Evolutionary conservation across 192 early-diverging fungal species (phyloP).

Genomic region (Kickxella alabastrina): DNA sequence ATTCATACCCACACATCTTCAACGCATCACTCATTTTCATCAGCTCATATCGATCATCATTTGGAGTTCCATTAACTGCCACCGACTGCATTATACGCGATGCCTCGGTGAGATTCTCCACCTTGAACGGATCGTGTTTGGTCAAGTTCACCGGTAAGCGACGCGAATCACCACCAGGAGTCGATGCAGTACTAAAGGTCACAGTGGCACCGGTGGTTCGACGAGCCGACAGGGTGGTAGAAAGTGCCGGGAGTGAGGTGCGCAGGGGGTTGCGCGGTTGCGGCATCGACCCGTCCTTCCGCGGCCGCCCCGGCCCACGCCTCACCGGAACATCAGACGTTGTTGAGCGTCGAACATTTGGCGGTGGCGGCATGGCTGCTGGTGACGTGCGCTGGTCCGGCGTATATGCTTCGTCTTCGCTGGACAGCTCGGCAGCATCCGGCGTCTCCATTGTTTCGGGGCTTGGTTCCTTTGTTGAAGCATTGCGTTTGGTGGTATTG

Average conservation of each 20-base stretch:
- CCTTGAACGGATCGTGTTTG: slow-evolving; percentile 35
- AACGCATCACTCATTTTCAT: slow-evolving; percentile 48
- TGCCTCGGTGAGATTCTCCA: slow-evolving; percentile 14
- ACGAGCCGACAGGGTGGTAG: too few species aligned
- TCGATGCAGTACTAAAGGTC: too few species aligned
- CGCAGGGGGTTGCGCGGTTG: too few species aligned
- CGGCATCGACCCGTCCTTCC: slow-evolving; percentile 13
- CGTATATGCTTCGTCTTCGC: slow-evolving; percentile 23
- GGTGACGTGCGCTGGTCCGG: not conserved
- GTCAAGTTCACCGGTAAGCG: slow-evolving; percentile 35
- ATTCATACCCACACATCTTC: slow-evolving; percentile 46
- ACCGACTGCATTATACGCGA: slow-evolving; percentile 14
- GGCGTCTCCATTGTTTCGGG: too few species aligned
- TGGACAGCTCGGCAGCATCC: slow-evolving; percentile 15
- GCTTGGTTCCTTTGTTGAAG: too few species aligned
- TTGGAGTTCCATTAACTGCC: slow-evolving; percentile 8
- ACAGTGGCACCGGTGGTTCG: too few species aligned
- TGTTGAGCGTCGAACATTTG: not conserved
- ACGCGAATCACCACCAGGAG: slow-evolving; percentile 24
- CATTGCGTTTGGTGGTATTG: not conserved
- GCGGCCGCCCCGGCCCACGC: slow-evolving; percentile 23
- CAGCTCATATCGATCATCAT: slow-evolving; percentile 38
- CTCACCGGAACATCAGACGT: not conserved
- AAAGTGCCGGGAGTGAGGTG: too few species aligned
- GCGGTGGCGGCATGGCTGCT: not conserved